Percentiles rank a stretch among this genome's conserved stretches.
phyloP scores from a whole-genome alignment of 2,329 filamentous ascomycete genomes.

The Aurifilum marmelostoma region DNA sequence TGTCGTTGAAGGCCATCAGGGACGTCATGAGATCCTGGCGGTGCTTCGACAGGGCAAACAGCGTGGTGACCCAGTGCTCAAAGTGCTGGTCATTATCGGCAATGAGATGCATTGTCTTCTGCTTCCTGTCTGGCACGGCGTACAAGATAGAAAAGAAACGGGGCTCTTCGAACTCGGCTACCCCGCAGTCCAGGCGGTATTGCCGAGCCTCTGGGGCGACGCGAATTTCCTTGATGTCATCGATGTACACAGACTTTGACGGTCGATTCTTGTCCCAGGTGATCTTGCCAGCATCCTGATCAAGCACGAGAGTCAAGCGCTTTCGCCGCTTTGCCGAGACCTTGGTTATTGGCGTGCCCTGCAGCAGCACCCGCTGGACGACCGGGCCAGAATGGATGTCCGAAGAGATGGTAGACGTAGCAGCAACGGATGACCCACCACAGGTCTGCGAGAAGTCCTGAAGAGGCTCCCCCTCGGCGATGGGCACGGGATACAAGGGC shows the following conservation, averaged over 20 bases:
- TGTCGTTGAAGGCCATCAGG: constrained; percentile 81
- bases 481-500: constrained; percentile 45
- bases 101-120: constrained; percentile 86
- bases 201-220: constrained; percentile 82
- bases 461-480: constrained; percentile 47
- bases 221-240: constrained; percentile 91
- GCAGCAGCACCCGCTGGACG: constrained; percentile 74
- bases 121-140: constrained; percentile 75
- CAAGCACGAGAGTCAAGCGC: constrained; percentile 71
- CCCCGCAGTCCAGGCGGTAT: constrained; percentile 81
- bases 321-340: constrained; percentile 84
- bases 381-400: constrained; percentile 66
- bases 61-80: constrained; percentile 78
- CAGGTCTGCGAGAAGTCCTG: constrained; percentile 54
- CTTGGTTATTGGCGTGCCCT: constrained; percentile 79
- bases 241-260: constrained; percentile 87
- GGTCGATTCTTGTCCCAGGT: constrained; percentile 81
- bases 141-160: constrained; percentile 93
- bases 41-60: constrained; percentile 83
- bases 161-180: constrained; percentile 67
- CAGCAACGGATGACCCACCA: constrained; percentile 51
- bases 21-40: constrained; percentile 90
- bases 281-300: constrained; percentile 83
- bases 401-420: constrained; percentile 40
- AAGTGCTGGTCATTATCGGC: constrained; percentile 74